Evolutionary conservation across 345 rosid species (phyloP).

Genomic region (Populus tremula): DNA sequence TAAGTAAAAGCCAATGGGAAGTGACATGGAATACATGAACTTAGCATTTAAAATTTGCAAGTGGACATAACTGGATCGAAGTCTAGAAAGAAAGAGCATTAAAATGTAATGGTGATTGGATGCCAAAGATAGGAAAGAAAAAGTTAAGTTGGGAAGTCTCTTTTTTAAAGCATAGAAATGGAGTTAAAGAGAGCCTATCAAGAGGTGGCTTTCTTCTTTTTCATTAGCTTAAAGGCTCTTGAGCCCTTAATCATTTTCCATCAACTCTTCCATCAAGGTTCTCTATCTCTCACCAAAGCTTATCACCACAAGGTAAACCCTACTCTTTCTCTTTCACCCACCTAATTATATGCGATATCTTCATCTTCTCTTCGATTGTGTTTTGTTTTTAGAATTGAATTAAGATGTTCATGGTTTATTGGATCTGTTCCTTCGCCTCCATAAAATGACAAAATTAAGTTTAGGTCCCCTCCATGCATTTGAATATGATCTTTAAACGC

Average conservation of each 20-base stretch:
- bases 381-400: background rate
- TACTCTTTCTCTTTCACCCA: background rate
- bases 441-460: background rate
- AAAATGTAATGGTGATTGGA: background rate
- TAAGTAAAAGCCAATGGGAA: too few relatives aligned
- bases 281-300: background rate
- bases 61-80: background rate
- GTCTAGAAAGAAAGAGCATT: background rate
- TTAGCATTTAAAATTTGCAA: background rate
- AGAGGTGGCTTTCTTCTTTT: slow-evolving; percentile 4
- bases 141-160: slow-evolving; percentile 37
- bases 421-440: background rate
- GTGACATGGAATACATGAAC: background rate
- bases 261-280: background rate
- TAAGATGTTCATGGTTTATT: background rate
- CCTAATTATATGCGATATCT: background rate
- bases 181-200: slow-evolving; percentile 31
- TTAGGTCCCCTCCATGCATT: background rate
- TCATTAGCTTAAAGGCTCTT: background rate
- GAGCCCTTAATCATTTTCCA: background rate
- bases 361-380: background rate
- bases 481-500: background rate
- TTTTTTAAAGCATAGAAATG: slow-evolving; percentile 5
- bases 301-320: background rate
- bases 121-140: slow-evolving; percentile 16